phyloP scores from a whole-genome alignment of 2,329 filamentous ascomycete genomes.

The Aspergillus pseudonomiae region DNA sequence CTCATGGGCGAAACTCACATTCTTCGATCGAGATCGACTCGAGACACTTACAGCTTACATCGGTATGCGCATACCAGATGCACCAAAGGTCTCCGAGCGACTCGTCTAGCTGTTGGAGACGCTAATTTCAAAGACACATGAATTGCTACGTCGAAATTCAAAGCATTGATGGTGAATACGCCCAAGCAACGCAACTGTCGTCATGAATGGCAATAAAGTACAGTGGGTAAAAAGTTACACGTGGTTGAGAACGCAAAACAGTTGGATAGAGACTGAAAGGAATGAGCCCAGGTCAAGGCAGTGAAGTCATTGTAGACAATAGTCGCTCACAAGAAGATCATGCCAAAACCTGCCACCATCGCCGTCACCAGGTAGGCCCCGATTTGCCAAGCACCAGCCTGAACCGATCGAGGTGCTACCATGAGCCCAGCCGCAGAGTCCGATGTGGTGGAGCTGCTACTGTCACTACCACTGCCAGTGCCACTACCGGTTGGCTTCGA shows the following conservation, averaged over 20 bases:
- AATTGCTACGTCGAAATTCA: not conserved
- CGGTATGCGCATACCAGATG: too few species aligned
- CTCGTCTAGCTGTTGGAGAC: too few species aligned
- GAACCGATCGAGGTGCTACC: slow-evolving; percentile 37
- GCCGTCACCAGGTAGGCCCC: slow-evolving; percentile 48
- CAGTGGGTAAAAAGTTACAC: not conserved
- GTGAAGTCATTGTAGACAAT: not conserved
- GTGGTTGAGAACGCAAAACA: not conserved
- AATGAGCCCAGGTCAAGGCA: not conserved
- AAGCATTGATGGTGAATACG: not conserved
- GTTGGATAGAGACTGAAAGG: not conserved
- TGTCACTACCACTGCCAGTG: slow-evolving; percentile 8
- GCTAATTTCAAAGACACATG: too few species aligned
- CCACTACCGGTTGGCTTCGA: slow-evolving; percentile 34
- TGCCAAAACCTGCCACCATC: slow-evolving; percentile 47
- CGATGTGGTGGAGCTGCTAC: slow-evolving; percentile 26
- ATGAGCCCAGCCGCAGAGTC: slow-evolving; percentile 35
- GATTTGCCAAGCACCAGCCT: slow-evolving; percentile 45
- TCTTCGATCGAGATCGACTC: too few species aligned
- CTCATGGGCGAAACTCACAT: too few species aligned
- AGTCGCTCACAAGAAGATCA: slow-evolving; percentile 49
- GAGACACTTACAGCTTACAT: too few species aligned
- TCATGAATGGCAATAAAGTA: not conserved
- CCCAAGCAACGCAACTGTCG: not conserved
- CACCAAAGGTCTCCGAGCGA: too few species aligned